Percentiles rank a stretch among this genome's conserved stretches.
Conservation (phyloP, 1,284 basidiomycete species). For the Cutaneotrichosporon cavernicola region DNA sequence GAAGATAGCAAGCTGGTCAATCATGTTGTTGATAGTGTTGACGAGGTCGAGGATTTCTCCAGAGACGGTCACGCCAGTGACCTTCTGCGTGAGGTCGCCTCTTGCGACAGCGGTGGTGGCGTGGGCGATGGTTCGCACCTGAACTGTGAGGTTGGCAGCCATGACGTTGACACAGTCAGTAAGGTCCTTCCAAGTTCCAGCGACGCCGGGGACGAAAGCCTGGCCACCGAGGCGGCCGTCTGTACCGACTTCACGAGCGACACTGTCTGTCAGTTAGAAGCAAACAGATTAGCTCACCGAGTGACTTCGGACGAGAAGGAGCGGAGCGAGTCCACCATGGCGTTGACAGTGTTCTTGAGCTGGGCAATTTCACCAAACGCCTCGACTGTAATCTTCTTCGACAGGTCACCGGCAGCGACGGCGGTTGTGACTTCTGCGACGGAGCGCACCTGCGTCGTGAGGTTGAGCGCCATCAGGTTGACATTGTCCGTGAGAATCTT, state of each 20-base stretch:
- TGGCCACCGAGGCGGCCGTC: slow-evolving; percentile 96
- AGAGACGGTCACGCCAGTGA: slow-evolving; percentile 84
- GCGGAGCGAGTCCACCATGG: slow-evolving; percentile 51
- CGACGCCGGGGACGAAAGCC: slow-evolving; percentile 78
- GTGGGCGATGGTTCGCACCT: slow-evolving; percentile 92
- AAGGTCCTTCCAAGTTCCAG: slow-evolving; percentile 92
- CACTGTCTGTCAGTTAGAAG: slow-evolving; percentile 44
- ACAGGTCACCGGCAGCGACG: slow-evolving; percentile 88
- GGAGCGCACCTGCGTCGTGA: slow-evolving; percentile 94
- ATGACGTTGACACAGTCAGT: slow-evolving; percentile 87
- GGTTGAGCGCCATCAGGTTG: slow-evolving; percentile 67
- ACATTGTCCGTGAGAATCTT: slow-evolving; percentile 92
- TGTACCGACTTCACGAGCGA: slow-evolving; percentile 88
- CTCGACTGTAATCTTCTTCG: slow-evolving; percentile 87
- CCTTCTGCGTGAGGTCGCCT: slow-evolving; percentile 91
- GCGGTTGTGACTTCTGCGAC: slow-evolving; percentile 98
- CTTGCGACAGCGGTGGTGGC: slow-evolving; percentile 94
- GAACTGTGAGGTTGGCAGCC: slow-evolving; percentile 70
- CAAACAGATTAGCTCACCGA: slow-evolving; percentile 46
- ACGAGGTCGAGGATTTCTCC: slow-evolving; percentile 94
- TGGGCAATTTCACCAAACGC: slow-evolving; percentile 97
- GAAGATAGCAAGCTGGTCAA: slow-evolving; percentile 91
- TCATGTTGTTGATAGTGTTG: slow-evolving; percentile 81
- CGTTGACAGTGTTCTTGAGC: slow-evolving; percentile 60
- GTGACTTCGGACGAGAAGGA: slow-evolving; percentile 67